phyloP scores from a whole-genome alignment of 495 filamentous ascomycete species.

The Penicillium longicatenatum region DNA sequence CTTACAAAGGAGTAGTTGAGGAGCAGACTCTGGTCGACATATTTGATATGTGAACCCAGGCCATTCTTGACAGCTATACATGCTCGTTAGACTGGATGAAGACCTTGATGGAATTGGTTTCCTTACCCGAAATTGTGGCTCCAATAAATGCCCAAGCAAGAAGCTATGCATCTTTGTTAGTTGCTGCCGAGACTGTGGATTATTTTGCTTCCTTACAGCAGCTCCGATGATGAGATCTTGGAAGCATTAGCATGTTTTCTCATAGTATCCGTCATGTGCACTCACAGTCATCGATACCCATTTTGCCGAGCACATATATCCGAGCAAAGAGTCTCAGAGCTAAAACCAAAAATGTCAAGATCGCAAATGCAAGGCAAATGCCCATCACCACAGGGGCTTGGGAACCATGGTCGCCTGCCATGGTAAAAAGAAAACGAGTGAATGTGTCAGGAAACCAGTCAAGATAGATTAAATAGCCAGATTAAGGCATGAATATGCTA shows the following conservation, averaged over 20 bases:
- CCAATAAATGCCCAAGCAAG: constrained; percentile 42
- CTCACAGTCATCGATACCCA: constrained; percentile 43
- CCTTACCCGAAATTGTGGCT: constrained; percentile 37
- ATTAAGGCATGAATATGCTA: constrained; percentile 4
- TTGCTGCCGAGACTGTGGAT: not conserved
- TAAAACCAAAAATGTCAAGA: constrained; percentile 38
- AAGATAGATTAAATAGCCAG: not conserved
- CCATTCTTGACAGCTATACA: constrained; percentile 36
- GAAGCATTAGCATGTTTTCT: not conserved
- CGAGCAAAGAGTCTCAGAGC: constrained; percentile 39
- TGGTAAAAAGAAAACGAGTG: constrained; percentile 15
- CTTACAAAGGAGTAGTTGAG: constrained; percentile 37
- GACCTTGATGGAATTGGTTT: not conserved
- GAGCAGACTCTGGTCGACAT: constrained; percentile 23
- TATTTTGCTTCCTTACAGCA: constrained; percentile 29
- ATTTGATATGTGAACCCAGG: constrained; percentile 32
- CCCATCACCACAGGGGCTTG: constrained; percentile 34
- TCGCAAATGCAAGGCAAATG: constrained; percentile 37
- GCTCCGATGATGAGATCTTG: constrained; percentile 40
- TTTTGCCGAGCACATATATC: constrained; percentile 34
- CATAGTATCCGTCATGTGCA: not conserved
- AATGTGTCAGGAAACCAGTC: constrained; percentile 5
- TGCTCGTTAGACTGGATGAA: constrained; percentile 6
- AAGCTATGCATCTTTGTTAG: constrained; percentile 17
- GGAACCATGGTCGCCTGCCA: constrained; percentile 26